Evolutionary conservation across 768 basidiomycete species (phyloP), one percentile per base, ranked within the genome.

Genomic region (Kwoniella sp.): DNA sequence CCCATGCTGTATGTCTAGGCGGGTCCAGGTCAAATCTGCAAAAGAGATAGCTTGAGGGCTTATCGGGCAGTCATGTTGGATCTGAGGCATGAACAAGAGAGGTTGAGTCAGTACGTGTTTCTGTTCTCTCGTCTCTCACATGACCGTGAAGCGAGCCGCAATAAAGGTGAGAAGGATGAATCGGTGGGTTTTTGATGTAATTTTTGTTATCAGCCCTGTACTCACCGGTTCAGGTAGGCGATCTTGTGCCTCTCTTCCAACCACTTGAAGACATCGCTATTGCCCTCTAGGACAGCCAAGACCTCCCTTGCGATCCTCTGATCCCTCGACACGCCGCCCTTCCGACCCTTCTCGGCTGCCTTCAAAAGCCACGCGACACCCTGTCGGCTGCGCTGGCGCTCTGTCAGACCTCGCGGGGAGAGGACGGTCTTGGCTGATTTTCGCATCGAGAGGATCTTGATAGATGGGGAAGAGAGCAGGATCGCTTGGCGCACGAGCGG

Each of bases 281-380:
- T 86, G 3, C 85, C 84, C 20, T 87, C 87, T 71, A 89, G 83
- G 22, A 91, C 85, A 0, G 83, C 84, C 50, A 96, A 83, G 31
- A 93, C 82, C 82, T 95, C 92, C 75, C 86, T 84, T 30, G 92
- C 92, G 66, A 95, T 79, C 65, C 92, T 83, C 73, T 89, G 87
- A 68, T 87, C 87, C 37, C 71, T 55, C 37, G 68, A 63, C 7
- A 89, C 67, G 0, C 82, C 85, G 71, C 84, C 84, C 25, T 88
- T 89, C 0, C 84, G 77, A 47, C 85, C 84, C 61, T 81, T 82
- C 64, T 88, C 84, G 66, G 86, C 85, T 13, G 86, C 87, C 4
- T 87, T 82, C 51, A 92, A 69, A 17, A 96, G 87, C 85, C 89
- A 91, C 66, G 83, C 76, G 38, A 95, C 83, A 2, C 87, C 93